Conservation (phyloP, 805 yeast genomes). For the Barnettozyma sp. region DNA sequence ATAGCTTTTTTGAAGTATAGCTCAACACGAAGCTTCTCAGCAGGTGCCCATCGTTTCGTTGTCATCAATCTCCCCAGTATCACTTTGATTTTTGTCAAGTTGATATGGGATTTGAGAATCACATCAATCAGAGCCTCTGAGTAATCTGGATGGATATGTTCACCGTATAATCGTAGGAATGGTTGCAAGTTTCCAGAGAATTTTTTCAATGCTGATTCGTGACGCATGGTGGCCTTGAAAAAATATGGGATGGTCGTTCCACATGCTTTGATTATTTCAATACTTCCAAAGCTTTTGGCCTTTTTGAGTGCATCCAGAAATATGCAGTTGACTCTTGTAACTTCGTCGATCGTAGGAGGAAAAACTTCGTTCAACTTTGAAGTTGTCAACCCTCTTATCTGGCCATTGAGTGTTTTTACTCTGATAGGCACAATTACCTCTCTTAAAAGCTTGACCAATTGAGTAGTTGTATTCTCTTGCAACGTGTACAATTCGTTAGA, state of each 20-base stretch:
- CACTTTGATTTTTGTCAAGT: slow-evolving; percentile 62
- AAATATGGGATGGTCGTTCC: slow-evolving; percentile 83
- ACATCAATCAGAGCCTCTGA: slow-evolving; percentile 49
- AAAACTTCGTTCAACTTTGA: slow-evolving; percentile 68
- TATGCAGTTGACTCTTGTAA: slow-evolving; percentile 82
- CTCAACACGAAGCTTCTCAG: slow-evolving; percentile 21
- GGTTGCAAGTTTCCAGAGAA: slow-evolving; percentile 43
- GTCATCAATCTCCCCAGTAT: slow-evolving; percentile 55
- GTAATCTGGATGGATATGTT: slow-evolving; percentile 28
- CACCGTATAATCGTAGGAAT: slow-evolving; percentile 34
- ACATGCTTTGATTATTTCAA: slow-evolving; percentile 73
- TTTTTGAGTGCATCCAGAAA: slow-evolving; percentile 65
- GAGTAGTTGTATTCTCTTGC: slow-evolving; percentile 64
- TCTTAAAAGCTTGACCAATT: slow-evolving; percentile 69
- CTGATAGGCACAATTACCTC: slow-evolving; percentile 75
- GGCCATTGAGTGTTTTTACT: slow-evolving; percentile 53
- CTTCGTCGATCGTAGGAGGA: slow-evolving; percentile 94
- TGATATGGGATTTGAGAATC: slow-evolving; percentile 62
- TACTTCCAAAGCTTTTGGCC: slow-evolving; percentile 63
- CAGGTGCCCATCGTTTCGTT: slow-evolving; percentile 38
- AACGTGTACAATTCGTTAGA: slow-evolving; percentile 60
- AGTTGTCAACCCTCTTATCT: slow-evolving; percentile 47
- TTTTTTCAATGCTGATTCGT: slow-evolving; percentile 81
- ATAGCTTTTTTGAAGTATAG: slow-evolving; percentile 46
- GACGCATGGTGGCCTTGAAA: slow-evolving; percentile 87